A percentile compares a stretch with the other conserved stretches of the same genome.
phyloP scores from a whole-genome alignment of 208 protist genomes.

The Trypanosoma congolense region DNA sequence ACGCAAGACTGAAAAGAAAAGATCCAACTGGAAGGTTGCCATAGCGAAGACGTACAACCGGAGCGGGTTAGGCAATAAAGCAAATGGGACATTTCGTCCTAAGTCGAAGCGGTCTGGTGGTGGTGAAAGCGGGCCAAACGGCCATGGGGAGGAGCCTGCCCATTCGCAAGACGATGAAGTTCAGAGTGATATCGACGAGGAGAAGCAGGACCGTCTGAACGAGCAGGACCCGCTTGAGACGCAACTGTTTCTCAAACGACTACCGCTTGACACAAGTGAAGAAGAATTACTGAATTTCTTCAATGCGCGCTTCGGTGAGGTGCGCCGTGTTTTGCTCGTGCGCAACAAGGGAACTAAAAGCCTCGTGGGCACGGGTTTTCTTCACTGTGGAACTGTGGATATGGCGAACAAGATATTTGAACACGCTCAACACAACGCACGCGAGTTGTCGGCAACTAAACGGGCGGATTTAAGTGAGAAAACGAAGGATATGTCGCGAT shows the following conservation, averaged over 20 bases:
- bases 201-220: slow-evolving; percentile 84
- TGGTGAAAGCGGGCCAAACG: too few relatives aligned
- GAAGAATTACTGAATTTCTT: slow-evolving; percentile 77
- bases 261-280: slow-evolving; percentile 84
- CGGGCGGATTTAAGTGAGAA: slow-evolving; percentile 62
- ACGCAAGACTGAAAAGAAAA: slow-evolving; percentile 63
- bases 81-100: slow-evolving; percentile 24
- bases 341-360: slow-evolving; percentile 61
- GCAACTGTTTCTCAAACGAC: slow-evolving; percentile 82
- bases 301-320: slow-evolving; percentile 53
- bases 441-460: slow-evolving; percentile 65
- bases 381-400: slow-evolving; percentile 72
- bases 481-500: slow-evolving; percentile 72
- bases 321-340: slow-evolving; percentile 84
- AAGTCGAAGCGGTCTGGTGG: slow-evolving; percentile 39
- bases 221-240: slow-evolving; percentile 78
- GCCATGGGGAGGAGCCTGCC: too few relatives aligned
- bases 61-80: slow-evolving; percentile 15
- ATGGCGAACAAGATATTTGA: slow-evolving; percentile 74
- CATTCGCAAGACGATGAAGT: slow-evolving; percentile 62
- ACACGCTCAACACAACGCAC: slow-evolving; percentile 81
- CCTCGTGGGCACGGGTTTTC: slow-evolving; percentile 78
- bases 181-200: slow-evolving; percentile 88
- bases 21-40: slow-evolving; percentile 72
- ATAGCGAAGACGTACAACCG: slow-evolving; percentile 63